Evolutionary conservation across 768 basidiomycete genomes (phyloP).

Genomic region (Podaxis sp.): DNA sequence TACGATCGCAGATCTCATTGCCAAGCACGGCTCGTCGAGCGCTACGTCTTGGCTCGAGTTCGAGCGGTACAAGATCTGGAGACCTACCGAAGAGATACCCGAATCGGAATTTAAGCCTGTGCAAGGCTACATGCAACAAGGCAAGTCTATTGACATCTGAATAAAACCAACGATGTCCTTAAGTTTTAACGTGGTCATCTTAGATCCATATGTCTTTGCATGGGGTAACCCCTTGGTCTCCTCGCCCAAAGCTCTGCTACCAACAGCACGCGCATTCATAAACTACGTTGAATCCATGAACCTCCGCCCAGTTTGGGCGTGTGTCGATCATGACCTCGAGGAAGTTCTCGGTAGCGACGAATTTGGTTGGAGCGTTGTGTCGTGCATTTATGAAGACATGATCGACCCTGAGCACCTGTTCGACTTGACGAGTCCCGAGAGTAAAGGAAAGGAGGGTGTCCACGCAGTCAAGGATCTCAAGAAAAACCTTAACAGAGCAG

Average conservation of each 20-base stretch:
- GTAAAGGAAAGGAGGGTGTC: conserved; percentile 38
- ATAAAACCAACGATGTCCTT: background rate
- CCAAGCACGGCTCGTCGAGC: conserved; percentile 63
- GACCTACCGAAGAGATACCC: conserved; percentile 30
- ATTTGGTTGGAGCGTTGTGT: conserved; percentile 57
- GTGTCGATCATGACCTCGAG: conserved; percentile 53
- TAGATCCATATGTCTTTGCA: conserved; percentile 50
- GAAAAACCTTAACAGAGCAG: conserved; percentile 58
- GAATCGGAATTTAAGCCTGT: conserved; percentile 45
- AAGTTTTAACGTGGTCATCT: background rate
- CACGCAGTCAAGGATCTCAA: conserved; percentile 54
- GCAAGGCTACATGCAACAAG: conserved; percentile 55
- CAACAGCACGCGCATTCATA: conserved; percentile 42
- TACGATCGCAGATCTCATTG: conserved; percentile 50
- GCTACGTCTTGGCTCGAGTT: conserved; percentile 72
- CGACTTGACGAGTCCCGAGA: conserved; percentile 18
- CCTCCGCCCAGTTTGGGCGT: conserved; percentile 58
- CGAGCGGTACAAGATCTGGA: conserved; percentile 50
- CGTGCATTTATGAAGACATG: conserved; percentile 45
- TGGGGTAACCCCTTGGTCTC: conserved; percentile 66
- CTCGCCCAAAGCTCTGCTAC: conserved; percentile 29
- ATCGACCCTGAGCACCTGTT: background rate
- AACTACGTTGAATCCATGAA: conserved; percentile 39
- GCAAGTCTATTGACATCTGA: conserved; percentile 6
- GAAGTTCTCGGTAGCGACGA: conserved; percentile 40